Evolutionary conservation across 2,329 filamentous ascomycete genomes (phyloP).

Genomic region (Curvularia hawaiiensis): DNA sequence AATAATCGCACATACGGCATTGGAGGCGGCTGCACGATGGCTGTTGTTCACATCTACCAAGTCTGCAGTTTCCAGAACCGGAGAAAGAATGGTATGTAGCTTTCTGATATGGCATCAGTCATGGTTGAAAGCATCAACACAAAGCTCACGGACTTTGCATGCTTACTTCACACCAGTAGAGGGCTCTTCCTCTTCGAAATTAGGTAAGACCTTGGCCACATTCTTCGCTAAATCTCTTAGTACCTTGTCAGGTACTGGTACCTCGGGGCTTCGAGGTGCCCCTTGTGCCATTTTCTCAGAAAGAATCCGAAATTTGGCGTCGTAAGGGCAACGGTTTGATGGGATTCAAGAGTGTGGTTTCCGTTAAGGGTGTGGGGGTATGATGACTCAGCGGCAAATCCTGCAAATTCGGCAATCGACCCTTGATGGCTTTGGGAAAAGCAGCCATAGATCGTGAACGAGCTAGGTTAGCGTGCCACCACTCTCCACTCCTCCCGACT

Average conservation of each 20-base stretch:
- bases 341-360: background rate
- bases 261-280: background rate
- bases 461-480: background rate
- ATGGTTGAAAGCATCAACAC: slow-evolving; percentile 13
- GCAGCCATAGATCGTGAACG: background rate
- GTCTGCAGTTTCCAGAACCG: slow-evolving; percentile 43
- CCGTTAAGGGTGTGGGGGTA: slow-evolving; percentile 1
- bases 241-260: slow-evolving; percentile 33
- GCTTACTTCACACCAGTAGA: slow-evolving; percentile 44
- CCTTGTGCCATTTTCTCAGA: slow-evolving; percentile 18
- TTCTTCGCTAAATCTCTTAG: slow-evolving; percentile 38
- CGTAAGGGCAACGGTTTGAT: slow-evolving; percentile 3
- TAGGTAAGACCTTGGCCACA: slow-evolving; percentile 31
- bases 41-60: slow-evolving; percentile 38
- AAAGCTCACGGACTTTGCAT: slow-evolving; percentile 44
- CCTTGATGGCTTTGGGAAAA: background rate
- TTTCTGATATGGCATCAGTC: slow-evolving; percentile 35
- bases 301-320: background rate
- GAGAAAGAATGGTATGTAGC: slow-evolving; percentile 34
- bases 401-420: slow-evolving; percentile 3
- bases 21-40: slow-evolving; percentile 55
- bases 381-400: slow-evolving; percentile 10
- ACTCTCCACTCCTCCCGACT: background rate
- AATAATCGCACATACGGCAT: slow-evolving; percentile 53
- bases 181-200: slow-evolving; percentile 32